Evolutionary conservation across 805 yeast species (phyloP).

Genomic region (Starmera dryadoides): DNA sequence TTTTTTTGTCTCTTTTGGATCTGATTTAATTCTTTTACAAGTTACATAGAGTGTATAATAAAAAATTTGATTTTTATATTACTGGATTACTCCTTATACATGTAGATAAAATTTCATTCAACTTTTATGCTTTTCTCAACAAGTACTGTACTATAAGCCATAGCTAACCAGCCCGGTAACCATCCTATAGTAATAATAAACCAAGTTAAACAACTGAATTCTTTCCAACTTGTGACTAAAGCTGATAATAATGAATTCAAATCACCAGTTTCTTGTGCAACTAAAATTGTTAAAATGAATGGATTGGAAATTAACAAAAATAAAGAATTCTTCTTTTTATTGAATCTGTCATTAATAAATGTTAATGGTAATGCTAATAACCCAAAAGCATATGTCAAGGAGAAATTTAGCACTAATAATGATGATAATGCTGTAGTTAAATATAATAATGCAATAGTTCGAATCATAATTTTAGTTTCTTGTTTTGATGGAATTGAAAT

Average conservation of each 20-base stretch:
- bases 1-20: too few relatives aligned
- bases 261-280: constrained; percentile 23
- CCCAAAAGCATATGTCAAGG: constrained; percentile 71
- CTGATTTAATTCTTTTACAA: not conserved
- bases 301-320: constrained; percentile 47
- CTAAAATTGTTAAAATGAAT: constrained; percentile 27
- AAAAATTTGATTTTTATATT: not conserved
- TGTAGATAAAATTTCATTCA: too few relatives aligned
- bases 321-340: constrained; percentile 19
- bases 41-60: not conserved
- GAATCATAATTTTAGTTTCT: constrained; percentile 20
- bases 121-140: not conserved
- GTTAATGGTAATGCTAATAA: constrained; percentile 70
- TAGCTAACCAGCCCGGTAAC: constrained; percentile 72
- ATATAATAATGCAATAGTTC: constrained; percentile 45
- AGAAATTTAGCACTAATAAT: constrained; percentile 73
- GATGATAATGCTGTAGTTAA: constrained; percentile 66
- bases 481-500: constrained; percentile 4
- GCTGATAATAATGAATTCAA: constrained; percentile 31
- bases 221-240: constrained; percentile 56
- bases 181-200: constrained; percentile 64
- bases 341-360: constrained; percentile 29
- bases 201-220: constrained; percentile 84
- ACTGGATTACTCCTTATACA: not conserved
- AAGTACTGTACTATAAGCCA: constrained; percentile 20